These are phyloP conservation scores for Adansonia madagascariensis DNA, from an alignment of 441 rosid genomes.

Conservation along the genomic window DNA sequence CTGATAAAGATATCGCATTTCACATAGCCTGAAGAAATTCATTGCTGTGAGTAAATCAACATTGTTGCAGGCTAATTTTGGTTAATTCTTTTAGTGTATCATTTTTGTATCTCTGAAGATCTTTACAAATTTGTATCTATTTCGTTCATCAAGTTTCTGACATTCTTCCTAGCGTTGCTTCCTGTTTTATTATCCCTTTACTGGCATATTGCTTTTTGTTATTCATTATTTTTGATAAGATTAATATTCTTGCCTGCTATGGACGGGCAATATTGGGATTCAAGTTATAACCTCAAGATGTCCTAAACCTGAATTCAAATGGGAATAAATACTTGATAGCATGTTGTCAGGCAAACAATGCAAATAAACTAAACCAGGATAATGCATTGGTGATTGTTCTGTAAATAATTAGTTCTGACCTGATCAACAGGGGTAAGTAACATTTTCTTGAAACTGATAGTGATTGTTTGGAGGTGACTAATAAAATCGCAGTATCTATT, in stretches of 20 bases:
- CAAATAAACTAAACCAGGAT: not conserved
- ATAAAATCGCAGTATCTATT: not conserved
- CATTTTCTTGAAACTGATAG: not conserved
- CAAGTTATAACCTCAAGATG: not conserved
- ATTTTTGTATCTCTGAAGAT: slow-evolving; percentile 4
- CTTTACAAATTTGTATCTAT: not conserved
- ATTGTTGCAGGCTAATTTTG: slow-evolving; percentile 22
- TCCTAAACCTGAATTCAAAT: not conserved
- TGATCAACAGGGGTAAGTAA: not conserved
- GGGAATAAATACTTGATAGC: not conserved
- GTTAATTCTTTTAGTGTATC: not conserved
- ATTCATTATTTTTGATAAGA: not conserved
- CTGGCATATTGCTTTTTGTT: not conserved
- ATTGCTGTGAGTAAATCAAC: not conserved
- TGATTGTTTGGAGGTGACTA: not conserved
- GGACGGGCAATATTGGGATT: not conserved
- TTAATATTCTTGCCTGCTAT: not conserved
- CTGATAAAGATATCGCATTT: not conserved
- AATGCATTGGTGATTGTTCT: not conserved
- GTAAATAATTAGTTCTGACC: too few relatives aligned
- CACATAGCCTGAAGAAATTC: slow-evolving; percentile 14
- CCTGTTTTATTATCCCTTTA: not conserved
- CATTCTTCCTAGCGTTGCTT: not conserved
- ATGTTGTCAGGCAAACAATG: not conserved
- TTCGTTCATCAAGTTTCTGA: not conserved